A percentile compares a stretch with the other conserved stretches of the same genome.
Conservation (phyloP, 768 basidiomycete genomes). For the Agrocybe praecox region DNA sequence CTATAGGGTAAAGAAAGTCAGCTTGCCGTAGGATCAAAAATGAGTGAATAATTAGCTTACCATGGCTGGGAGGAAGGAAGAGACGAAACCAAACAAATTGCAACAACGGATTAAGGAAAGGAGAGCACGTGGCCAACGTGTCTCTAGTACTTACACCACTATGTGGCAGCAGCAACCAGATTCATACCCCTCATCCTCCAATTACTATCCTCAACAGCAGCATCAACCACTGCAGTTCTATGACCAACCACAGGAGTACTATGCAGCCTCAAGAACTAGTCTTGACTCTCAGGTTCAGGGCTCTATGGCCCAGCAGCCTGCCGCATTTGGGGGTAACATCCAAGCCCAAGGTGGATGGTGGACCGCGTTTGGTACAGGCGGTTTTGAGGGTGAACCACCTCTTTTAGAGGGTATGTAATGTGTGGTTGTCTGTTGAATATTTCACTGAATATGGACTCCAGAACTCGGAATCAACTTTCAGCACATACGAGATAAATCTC, state of each 20-base stretch:
- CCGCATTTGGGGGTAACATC: conserved; percentile 72
- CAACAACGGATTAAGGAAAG: conserved; percentile 21
- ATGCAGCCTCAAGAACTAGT: conserved; percentile 73
- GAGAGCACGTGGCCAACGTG: conserved; percentile 33
- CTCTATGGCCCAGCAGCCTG: conserved; percentile 46
- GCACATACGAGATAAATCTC: conserved; percentile 91
- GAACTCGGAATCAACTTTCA: conserved; percentile 98
- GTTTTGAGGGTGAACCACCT: conserved; percentile 94
- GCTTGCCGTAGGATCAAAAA: not conserved
- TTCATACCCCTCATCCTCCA: conserved; percentile 61
- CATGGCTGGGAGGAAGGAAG: conserved; percentile 38
- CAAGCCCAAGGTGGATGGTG: conserved; percentile 83
- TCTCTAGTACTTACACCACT: conserved; percentile 3
- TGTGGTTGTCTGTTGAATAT: not conserved
- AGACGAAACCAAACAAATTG: conserved; percentile 27
- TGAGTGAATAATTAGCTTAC: conserved; percentile 28
- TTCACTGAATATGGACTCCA: conserved; percentile 29
- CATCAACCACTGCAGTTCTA: conserved; percentile 83
- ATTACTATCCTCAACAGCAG: conserved; percentile 52
- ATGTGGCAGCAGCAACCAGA: conserved; percentile 70
- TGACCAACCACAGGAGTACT: conserved; percentile 54
- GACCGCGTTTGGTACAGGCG: conserved; percentile 95
- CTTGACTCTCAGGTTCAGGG: conserved; percentile 72
- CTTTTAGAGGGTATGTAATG: conserved; percentile 80
- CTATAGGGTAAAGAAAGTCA: conserved; percentile 35